Conservation (phyloP, 2,329 filamentous ascomycete species). For the Claviceps sp. region DNA sequence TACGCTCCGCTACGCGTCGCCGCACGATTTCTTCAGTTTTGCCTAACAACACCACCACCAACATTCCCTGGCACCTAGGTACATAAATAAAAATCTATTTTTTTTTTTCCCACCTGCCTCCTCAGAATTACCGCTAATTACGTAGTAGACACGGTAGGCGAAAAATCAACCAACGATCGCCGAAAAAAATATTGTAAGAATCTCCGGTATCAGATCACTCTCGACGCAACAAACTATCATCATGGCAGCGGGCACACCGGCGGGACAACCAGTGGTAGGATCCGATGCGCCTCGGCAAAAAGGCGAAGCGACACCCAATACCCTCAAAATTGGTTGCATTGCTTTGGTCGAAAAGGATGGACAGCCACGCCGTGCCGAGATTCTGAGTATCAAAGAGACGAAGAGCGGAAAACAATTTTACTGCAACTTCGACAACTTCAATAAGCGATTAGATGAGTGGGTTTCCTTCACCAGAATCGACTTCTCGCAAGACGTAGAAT, state of each 20-base stretch:
- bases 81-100: too few species aligned
- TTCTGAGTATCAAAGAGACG: constrained; percentile 82
- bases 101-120: too few species aligned
- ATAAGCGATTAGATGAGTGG: constrained; percentile 81
- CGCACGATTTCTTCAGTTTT: too few species aligned
- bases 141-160: too few species aligned
- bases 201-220: not conserved
- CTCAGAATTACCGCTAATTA: too few species aligned
- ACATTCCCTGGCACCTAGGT: too few species aligned
- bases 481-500: constrained; percentile 83
- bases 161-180: not conserved
- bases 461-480: constrained; percentile 72
- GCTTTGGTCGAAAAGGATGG: constrained; percentile 58
- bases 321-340: constrained; percentile 51
- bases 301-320: constrained; percentile 72
- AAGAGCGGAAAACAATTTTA: constrained; percentile 86
- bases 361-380: constrained; percentile 81
- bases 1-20: too few species aligned
- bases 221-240: constrained; percentile 14
- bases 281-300: constrained; percentile 51
- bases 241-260: constrained; percentile 39
- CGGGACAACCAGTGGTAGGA: constrained; percentile 41
- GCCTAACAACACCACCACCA: too few species aligned
- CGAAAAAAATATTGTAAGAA: not conserved
- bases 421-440: constrained; percentile 97